These are phyloP conservation scores for Daldinia concentrica DNA, from an alignment of 495 filamentous ascomycete species.

Conservation along the genomic window DNA sequence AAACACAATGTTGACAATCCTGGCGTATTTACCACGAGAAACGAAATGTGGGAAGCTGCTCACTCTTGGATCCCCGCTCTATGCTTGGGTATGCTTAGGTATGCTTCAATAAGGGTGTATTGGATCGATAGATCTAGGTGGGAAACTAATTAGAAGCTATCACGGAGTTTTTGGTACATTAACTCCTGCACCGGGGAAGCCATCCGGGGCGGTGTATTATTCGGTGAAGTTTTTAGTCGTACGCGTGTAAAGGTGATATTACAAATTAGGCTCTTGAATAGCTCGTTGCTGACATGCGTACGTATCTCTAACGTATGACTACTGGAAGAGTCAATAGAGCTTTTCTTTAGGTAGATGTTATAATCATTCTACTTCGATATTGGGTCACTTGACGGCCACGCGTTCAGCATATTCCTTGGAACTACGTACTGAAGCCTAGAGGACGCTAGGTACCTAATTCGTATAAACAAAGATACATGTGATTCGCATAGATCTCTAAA, in stretches of 20 bases:
- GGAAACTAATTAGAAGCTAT: background rate
- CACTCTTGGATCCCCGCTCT: background rate
- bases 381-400: background rate
- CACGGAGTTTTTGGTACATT: background rate
- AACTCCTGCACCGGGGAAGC: background rate
- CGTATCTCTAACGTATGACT: background rate
- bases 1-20: background rate
- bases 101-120: background rate
- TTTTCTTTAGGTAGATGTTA: background rate
- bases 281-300: background rate
- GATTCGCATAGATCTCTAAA: background rate
- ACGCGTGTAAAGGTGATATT: background rate
- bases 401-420: background rate
- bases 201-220: background rate
- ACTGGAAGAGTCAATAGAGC: background rate
- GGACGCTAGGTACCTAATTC: background rate
- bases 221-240: background rate
- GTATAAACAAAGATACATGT: background rate
- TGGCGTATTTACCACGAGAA: background rate
- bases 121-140: background rate
- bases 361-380: background rate
- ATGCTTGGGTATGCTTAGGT: too few relatives aligned
- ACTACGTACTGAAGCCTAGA: background rate
- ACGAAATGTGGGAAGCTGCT: background rate
- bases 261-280: background rate